Evolutionary conservation across 2,329 filamentous ascomycete genomes (phyloP).

Genomic region (Neoscytalidium dimidiatum): DNA sequence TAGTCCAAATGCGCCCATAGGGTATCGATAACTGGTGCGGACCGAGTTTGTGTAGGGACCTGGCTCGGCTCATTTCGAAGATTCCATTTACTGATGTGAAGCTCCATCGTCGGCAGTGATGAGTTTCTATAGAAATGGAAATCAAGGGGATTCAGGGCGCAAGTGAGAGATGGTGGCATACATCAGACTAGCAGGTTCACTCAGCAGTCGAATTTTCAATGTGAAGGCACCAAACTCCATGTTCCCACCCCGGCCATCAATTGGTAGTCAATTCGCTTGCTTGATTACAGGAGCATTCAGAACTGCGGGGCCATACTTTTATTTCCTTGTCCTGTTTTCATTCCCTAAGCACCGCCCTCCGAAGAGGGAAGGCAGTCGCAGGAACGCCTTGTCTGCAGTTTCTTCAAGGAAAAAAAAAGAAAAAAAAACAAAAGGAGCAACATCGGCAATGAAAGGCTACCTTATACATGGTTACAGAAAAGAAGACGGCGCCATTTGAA

Average conservation of each 20-base stretch:
- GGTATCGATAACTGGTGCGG: too few relatives aligned
- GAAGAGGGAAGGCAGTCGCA: not conserved
- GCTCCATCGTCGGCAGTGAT: too few relatives aligned
- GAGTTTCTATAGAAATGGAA: too few relatives aligned
- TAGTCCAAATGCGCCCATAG: too few relatives aligned
- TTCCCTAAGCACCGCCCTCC: not conserved
- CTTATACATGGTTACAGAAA: conserved; percentile 1
- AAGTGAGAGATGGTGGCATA: too few relatives aligned
- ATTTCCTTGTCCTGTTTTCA: not conserved
- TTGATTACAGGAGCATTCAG: not conserved
- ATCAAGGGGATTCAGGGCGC: too few relatives aligned
- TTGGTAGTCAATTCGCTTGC: not conserved
- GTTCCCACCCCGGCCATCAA: not conserved
- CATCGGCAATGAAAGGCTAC: not conserved
- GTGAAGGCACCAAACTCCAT: not conserved
- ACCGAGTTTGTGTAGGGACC: too few relatives aligned
- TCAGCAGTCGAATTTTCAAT: too few relatives aligned
- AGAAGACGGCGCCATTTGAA: not conserved
- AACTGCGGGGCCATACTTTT: not conserved
- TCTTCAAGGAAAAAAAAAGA: not conserved
- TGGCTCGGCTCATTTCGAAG: too few relatives aligned
- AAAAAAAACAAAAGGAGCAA: not conserved
- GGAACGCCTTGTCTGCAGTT: conserved; percentile 6
- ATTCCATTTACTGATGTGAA: too few relatives aligned
- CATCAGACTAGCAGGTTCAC: too few relatives aligned